phyloP scores from a whole-genome alignment of 306 rosid species.

The Vigna hirtella region DNA sequence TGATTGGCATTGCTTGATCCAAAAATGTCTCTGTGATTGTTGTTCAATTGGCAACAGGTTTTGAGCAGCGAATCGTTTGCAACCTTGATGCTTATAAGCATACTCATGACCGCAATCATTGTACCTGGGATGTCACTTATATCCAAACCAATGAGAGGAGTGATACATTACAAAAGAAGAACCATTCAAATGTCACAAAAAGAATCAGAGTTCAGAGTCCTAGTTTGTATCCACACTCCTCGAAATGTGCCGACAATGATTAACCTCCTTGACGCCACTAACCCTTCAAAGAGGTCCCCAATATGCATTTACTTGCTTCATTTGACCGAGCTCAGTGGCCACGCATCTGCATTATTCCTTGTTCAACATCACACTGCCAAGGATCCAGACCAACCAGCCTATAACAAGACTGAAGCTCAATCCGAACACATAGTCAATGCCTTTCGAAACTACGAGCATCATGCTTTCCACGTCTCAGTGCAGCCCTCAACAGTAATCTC shows the following conservation, averaged over 20 bases:
- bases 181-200: slow-evolving; percentile 64
- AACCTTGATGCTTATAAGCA: slow-evolving; percentile 70
- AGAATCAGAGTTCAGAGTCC: slow-evolving; percentile 70
- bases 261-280: slow-evolving; percentile 78
- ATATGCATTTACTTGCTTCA: slow-evolving; percentile 79
- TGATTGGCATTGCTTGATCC: too few species aligned
- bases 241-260: slow-evolving; percentile 83
- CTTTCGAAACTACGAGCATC: slow-evolving; percentile 78
- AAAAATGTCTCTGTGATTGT: not conserved
- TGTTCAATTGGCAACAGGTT: slow-evolving; percentile 54
- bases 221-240: slow-evolving; percentile 80
- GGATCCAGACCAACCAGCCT: slow-evolving; percentile 58
- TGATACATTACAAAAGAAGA: slow-evolving; percentile 70
- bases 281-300: slow-evolving; percentile 80
- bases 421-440: slow-evolving; percentile 82
- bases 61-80: slow-evolving; percentile 74
- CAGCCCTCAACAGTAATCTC: slow-evolving; percentile 83
- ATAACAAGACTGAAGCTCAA: slow-evolving; percentile 71
- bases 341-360: slow-evolving; percentile 82
- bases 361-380: slow-evolving; percentile 53
- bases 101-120: slow-evolving; percentile 74
- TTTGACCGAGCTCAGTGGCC: slow-evolving; percentile 82
- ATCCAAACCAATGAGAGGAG: slow-evolving; percentile 67
- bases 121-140: slow-evolving; percentile 66
- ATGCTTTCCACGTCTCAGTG: slow-evolving; percentile 55